Evolutionary conservation across 2,329 filamentous ascomycete genomes (phyloP).

Genomic region (Aspergillus awamori): DNA sequence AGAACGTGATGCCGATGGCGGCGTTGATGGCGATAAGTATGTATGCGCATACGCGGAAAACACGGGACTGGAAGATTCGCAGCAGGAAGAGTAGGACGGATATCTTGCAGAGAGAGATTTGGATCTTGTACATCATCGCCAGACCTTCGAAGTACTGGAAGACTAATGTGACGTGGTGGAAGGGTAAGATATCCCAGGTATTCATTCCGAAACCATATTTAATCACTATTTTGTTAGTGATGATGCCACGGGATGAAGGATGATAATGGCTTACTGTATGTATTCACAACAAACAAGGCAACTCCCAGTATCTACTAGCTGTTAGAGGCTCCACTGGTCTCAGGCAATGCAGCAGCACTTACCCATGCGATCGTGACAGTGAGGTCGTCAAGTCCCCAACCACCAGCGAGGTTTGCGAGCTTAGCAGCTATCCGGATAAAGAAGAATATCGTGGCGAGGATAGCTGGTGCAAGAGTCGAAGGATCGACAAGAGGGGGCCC

Average conservation of each 20-base stretch:
- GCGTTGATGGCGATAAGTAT: slow-evolving; percentile 24
- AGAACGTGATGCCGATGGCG: slow-evolving; percentile 25
- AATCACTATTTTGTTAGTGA: slow-evolving; percentile 19
- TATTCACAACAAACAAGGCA: slow-evolving; percentile 16
- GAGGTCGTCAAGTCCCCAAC: slow-evolving; percentile 22
- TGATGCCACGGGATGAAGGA: too few relatives aligned
- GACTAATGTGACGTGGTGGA: slow-evolving; percentile 22
- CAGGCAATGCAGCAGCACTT: not conserved
- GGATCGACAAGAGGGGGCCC: slow-evolving; percentile 17
- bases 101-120: slow-evolving; percentile 29
- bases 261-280: slow-evolving; percentile 12
- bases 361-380: slow-evolving; percentile 24
- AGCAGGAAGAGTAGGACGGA: slow-evolving; percentile 30
- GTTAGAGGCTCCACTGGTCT: not conserved
- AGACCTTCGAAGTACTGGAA: slow-evolving; percentile 23
- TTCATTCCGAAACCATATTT: slow-evolving; percentile 27
- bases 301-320: slow-evolving; percentile 16
- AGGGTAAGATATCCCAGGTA: slow-evolving; percentile 27
- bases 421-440: slow-evolving; percentile 17
- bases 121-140: slow-evolving; percentile 24
- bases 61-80: slow-evolving; percentile 24
- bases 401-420: slow-evolving; percentile 15
- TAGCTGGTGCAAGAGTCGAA: slow-evolving; percentile 16
- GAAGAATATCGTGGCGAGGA: slow-evolving; percentile 20
- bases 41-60: slow-evolving; percentile 23